Evolutionary conservation across 2,329 filamentous ascomycete genomes (phyloP).

Genomic region (Orbilia blumenaviensis): DNA sequence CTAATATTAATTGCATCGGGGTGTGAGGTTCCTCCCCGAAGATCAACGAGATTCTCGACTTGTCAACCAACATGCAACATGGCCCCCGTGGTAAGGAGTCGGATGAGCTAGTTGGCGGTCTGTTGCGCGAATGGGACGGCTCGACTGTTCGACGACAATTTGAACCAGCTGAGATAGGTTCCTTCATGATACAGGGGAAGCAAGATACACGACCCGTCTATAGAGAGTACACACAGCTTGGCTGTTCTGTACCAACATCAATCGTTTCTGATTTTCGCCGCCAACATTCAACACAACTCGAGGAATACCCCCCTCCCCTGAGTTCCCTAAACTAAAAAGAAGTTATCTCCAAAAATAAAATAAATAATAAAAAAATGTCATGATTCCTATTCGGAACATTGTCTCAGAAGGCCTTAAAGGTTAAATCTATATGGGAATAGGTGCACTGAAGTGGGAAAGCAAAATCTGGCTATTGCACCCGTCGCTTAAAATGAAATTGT

Average conservation of each 20-base stretch:
- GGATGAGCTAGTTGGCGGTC: conserved; percentile 7
- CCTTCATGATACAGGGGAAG: conserved; percentile 26
- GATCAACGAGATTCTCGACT: background rate
- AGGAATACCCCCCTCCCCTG: background rate
- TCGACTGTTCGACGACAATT: background rate
- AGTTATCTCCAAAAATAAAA: conserved; percentile 32
- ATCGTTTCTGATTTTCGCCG: background rate
- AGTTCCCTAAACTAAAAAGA: background rate
- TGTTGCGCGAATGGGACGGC: conserved; percentile 27
- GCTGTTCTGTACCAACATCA: conserved; percentile 31
- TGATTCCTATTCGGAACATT: conserved; percentile 13
- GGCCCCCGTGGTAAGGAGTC: conserved; percentile 13
- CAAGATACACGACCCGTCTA: conserved; percentile 1
- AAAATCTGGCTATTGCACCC: conserved; percentile 20
- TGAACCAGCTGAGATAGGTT: background rate
- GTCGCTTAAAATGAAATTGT: conserved; percentile 24
- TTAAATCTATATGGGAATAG: background rate
- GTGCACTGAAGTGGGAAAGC: background rate
- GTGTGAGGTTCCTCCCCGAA: background rate
- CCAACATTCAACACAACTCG: conserved; percentile 11
- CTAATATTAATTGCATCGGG: background rate
- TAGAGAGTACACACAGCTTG: too few relatives aligned
- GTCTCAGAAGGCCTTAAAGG: background rate
- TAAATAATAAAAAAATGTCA: too few relatives aligned
- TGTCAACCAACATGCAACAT: conserved; percentile 2